These are phyloP conservation scores for Tylopilus cervinicoccineus DNA, from an alignment of 768 basidiomycete species.

Conservation along the genomic window DNA sequence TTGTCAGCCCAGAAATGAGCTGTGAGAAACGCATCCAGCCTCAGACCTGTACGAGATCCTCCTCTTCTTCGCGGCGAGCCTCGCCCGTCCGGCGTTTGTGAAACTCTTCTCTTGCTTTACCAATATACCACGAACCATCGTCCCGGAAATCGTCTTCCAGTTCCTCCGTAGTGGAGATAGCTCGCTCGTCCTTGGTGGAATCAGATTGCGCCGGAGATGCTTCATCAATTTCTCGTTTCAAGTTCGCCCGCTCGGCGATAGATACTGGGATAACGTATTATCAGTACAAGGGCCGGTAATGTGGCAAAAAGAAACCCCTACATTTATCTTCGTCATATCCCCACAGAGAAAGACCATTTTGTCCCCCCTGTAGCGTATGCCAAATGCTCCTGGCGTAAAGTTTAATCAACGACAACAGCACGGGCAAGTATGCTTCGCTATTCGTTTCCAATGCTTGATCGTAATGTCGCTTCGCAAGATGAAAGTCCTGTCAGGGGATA, in stretches of 20 bases:
- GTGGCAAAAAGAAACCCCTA: neutral
- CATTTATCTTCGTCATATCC: conserved; percentile 47
- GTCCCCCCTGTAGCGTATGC: conserved; percentile 73
- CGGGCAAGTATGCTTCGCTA: conserved; percentile 84
- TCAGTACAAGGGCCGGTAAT: conserved; percentile 6
- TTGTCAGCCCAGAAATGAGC: conserved; percentile 2
- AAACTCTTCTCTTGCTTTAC: conserved; percentile 79
- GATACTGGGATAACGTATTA: conserved; percentile 14
- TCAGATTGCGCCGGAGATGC: conserved; percentile 8
- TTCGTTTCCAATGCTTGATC: conserved; percentile 88
- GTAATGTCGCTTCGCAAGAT: conserved; percentile 94
- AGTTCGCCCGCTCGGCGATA: conserved; percentile 16
- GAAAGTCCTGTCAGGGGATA: conserved; percentile 66
- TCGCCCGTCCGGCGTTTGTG: conserved; percentile 49
- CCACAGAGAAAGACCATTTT: conserved; percentile 68
- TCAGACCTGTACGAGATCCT: conserved; percentile 70
- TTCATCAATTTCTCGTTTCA: conserved; percentile 26
- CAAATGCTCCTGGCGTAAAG: conserved; percentile 81
- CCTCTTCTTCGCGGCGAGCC: conserved; percentile 47
- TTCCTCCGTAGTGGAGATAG: conserved; percentile 18
- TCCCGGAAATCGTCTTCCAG: conserved; percentile 30
- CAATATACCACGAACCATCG: conserved; percentile 78
- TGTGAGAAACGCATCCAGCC: neutral
- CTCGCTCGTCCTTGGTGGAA: conserved; percentile 1
- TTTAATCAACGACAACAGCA: conserved; percentile 75